A percentile compares a stretch with the other conserved stretches of the same genome.
Conservation (phyloP, 495 filamentous ascomycete genomes). For the Penicillium daleae region DNA sequence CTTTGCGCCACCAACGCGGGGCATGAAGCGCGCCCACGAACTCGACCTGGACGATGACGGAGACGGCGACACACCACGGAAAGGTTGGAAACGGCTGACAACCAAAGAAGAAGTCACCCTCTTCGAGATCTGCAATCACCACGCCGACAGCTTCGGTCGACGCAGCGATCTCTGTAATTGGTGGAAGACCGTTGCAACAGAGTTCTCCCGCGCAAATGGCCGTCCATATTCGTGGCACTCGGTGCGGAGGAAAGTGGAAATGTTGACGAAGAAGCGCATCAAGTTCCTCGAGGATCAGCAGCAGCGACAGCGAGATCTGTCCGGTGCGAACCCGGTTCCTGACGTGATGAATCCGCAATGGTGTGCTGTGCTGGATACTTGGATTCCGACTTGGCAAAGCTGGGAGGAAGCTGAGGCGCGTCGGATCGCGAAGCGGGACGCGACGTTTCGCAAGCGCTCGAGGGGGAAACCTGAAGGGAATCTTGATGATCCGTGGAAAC, state of each 20-base stretch:
- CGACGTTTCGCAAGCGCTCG: conserved; percentile 46
- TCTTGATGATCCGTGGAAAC: conserved; percentile 9
- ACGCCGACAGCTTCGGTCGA: conserved; percentile 44
- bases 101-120: conserved; percentile 49
- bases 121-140: conserved; percentile 49
- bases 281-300: conserved; percentile 45
- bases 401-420: conserved; percentile 45
- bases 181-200: conserved; percentile 48
- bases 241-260: conserved; percentile 51
- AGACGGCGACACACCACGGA: conserved; percentile 31
- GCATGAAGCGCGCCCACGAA: conserved; percentile 23
- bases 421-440: conserved; percentile 48
- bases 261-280: conserved; percentile 49
- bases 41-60: conserved; percentile 17
- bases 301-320: conserved; percentile 16
- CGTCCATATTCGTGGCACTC: conserved; percentile 53
- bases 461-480: conserved; percentile 21
- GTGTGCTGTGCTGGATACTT: conserved; percentile 45
- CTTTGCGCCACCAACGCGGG: conserved; percentile 7
- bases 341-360: conserved; percentile 47
- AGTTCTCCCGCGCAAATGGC: conserved; percentile 45
- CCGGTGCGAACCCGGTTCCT: conserved; percentile 17
- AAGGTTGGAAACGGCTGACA: conserved; percentile 49
- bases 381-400: conserved; percentile 50
- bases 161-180: conserved; percentile 54